phyloP scores from a whole-genome alignment of 2,329 filamentous ascomycete genomes.

The Trichoderma brevicompactum region DNA sequence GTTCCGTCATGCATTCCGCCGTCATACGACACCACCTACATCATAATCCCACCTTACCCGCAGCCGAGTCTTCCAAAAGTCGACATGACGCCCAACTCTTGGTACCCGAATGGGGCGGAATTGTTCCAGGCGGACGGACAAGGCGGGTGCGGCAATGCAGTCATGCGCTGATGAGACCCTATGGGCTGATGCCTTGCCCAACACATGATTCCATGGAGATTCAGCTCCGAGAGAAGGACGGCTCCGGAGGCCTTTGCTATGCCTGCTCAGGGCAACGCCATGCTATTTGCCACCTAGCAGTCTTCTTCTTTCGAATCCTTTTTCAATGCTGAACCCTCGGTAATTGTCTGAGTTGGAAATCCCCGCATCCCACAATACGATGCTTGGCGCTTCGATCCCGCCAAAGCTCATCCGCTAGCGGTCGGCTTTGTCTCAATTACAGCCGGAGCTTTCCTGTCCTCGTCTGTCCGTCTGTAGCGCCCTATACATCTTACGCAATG shows the following conservation, averaged over 20 bases:
- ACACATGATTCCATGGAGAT: not conserved
- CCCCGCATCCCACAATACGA: slow-evolving; percentile 28
- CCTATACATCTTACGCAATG: slow-evolving; percentile 17
- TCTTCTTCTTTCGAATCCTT: not conserved
- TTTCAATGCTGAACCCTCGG: not conserved
- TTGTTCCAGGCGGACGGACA: not conserved
- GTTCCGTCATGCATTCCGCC: slow-evolving; percentile 10
- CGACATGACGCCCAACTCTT: not conserved
- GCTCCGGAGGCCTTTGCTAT: not conserved
- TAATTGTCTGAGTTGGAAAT: slow-evolving; percentile 12
- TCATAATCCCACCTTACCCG: not conserved
- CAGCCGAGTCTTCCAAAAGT: not conserved
- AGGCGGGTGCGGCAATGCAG: not conserved
- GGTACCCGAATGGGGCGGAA: slow-evolving; percentile 3
- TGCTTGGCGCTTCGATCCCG: slow-evolving; percentile 27
- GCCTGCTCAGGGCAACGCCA: not conserved
- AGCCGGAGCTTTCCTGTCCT: slow-evolving; percentile 1
- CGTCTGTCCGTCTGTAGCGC: not conserved
- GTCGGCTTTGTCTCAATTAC: not conserved
- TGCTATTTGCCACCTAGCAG: not conserved
- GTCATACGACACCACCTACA: slow-evolving; percentile 2
- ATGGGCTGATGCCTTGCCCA: slow-evolving; percentile 15
- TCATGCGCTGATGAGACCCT: slow-evolving; percentile 3
- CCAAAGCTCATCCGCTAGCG: not conserved
- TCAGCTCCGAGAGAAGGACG: slow-evolving; percentile 8